These are phyloP conservation scores for Fraxinus pennsylvanica DNA, from an alignment of 257 asterid species.

Conservation along the genomic window DNA sequence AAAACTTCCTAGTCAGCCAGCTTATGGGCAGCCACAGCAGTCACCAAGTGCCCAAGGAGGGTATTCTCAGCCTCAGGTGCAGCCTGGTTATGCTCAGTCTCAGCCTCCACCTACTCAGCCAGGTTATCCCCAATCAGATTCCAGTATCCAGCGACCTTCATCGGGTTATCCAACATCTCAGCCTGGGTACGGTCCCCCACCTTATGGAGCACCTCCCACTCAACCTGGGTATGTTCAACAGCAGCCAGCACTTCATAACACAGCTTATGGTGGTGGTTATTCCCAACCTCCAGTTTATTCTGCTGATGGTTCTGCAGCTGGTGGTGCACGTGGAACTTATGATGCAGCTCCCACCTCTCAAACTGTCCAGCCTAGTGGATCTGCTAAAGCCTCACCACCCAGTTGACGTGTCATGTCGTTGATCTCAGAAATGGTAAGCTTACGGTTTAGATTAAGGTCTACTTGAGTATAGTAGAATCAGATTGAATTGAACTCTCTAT, in stretches of 20 bases:
- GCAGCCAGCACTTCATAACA: constrained; percentile 35
- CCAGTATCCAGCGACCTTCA: constrained; percentile 40
- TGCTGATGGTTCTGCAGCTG: constrained; percentile 45
- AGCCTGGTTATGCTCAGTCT: neutral
- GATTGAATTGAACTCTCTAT: neutral
- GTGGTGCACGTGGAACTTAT: constrained; percentile 33
- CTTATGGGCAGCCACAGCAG: constrained; percentile 45
- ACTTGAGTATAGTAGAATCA: neutral
- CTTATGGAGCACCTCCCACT: constrained; percentile 40
- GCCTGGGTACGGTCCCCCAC: constrained; percentile 43
- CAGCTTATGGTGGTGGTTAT: constrained; percentile 51
- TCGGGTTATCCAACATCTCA: constrained; percentile 46
- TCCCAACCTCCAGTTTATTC: constrained; percentile 61
- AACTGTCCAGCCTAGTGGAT: constrained; percentile 45
- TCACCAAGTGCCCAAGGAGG: constrained; percentile 43
- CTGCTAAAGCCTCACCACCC: constrained; percentile 58
- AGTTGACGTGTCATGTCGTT: constrained; percentile 25
- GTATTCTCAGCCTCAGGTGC: constrained; percentile 27
- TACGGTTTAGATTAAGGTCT: neutral
- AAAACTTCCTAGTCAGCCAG: constrained; percentile 38
- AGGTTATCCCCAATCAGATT: constrained; percentile 37
- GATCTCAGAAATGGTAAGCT: neutral
- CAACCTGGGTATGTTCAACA: neutral
- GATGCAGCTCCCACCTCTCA: constrained; percentile 54
- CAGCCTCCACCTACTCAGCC: constrained; percentile 37